These are phyloP conservation scores for Penicillium sp. DNA, from an alignment of 2,329 filamentous ascomycete genomes.

Conservation along the genomic window DNA sequence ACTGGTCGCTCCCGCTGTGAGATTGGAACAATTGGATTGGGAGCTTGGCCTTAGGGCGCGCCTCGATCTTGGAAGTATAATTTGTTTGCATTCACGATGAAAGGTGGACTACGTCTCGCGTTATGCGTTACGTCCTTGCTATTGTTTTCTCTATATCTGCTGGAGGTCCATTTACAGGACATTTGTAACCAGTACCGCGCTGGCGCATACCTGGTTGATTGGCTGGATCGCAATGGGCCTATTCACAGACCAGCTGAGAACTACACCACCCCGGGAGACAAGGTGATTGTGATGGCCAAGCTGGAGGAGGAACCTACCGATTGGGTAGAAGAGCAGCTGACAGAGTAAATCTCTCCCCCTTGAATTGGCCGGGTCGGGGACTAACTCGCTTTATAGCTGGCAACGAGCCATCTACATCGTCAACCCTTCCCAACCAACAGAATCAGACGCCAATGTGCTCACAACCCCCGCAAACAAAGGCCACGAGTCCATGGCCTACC, in stretches of 20 bases:
- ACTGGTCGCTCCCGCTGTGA: slow-evolving; percentile 4
- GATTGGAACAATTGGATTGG: slow-evolving; percentile 3
- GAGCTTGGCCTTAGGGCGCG: slow-evolving; percentile 7
- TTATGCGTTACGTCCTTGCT: slow-evolving; percentile 24
- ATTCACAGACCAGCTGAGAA: slow-evolving; percentile 1
- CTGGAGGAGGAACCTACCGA: slow-evolving; percentile 42
- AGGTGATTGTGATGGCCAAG: slow-evolving; percentile 45
- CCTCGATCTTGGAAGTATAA: neutral
- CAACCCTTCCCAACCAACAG: slow-evolving; percentile 31
- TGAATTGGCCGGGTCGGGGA: neutral
- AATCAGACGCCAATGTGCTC: slow-evolving; percentile 21
- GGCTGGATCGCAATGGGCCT: slow-evolving; percentile 21
- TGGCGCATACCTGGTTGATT: slow-evolving; percentile 34
- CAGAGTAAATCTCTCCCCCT: slow-evolving; percentile 34
- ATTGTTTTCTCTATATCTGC: slow-evolving; percentile 28
- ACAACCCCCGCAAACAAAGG: slow-evolving; percentile 43
- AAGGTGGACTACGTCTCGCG: slow-evolving; percentile 27
- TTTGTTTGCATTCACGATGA: slow-evolving; percentile 25
- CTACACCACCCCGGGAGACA: slow-evolving; percentile 27
- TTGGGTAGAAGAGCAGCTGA: slow-evolving; percentile 46
- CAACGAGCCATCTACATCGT: slow-evolving; percentile 45
- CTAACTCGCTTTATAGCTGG: slow-evolving; percentile 33
- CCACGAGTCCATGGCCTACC: slow-evolving; percentile 46
- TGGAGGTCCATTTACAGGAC: slow-evolving; percentile 33
- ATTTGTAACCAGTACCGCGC: slow-evolving; percentile 36